These are phyloP conservation scores for Pythium folliculosum DNA, from an alignment of 352 stramenopile species.

Conservation along the genomic window DNA sequence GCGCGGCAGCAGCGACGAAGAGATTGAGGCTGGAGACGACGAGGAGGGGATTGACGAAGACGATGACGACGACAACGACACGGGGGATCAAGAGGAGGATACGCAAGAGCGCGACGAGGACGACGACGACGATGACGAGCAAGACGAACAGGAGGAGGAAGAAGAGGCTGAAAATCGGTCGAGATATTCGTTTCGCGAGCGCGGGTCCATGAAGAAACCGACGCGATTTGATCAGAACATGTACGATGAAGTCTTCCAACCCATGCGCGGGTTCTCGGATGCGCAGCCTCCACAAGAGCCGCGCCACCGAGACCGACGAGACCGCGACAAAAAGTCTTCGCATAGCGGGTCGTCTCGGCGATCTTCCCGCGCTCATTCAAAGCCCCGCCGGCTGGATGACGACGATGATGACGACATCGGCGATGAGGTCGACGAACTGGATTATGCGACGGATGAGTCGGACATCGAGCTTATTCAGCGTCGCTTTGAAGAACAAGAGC, in stretches of 20 bases:
- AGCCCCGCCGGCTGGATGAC: conserved; percentile 28
- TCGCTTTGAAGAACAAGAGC: conserved; percentile 50
- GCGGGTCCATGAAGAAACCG: conserved; percentile 44
- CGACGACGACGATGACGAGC: conserved; percentile 6
- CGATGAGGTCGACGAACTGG: conserved; percentile 25
- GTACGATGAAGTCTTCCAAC: conserved; percentile 72
- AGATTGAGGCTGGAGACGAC: neutral
- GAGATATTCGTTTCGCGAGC: conserved; percentile 46
- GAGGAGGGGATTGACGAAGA: conserved; percentile 9
- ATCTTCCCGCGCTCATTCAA: neutral
- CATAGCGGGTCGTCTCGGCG: conserved; percentile 11
- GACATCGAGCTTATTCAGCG: conserved; percentile 63
- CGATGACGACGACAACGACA: conserved; percentile 6
- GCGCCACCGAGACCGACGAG: conserved; percentile 24
- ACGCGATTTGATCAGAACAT: conserved; percentile 60
- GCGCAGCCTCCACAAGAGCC: conserved; percentile 16
- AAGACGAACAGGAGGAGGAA: conserved; percentile 18
- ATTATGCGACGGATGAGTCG: conserved; percentile 47
- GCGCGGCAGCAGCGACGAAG: conserved; percentile 13
- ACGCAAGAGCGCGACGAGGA: conserved; percentile 1
- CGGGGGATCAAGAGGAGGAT: conserved; percentile 10
- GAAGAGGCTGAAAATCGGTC: conserved; percentile 2
- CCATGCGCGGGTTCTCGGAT: conserved; percentile 28
- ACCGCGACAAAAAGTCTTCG: conserved; percentile 19
- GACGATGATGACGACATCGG: conserved; percentile 37